phyloP scores from a whole-genome alignment of 2,329 filamentous ascomycete genomes.

The Aspergillus hortae region DNA sequence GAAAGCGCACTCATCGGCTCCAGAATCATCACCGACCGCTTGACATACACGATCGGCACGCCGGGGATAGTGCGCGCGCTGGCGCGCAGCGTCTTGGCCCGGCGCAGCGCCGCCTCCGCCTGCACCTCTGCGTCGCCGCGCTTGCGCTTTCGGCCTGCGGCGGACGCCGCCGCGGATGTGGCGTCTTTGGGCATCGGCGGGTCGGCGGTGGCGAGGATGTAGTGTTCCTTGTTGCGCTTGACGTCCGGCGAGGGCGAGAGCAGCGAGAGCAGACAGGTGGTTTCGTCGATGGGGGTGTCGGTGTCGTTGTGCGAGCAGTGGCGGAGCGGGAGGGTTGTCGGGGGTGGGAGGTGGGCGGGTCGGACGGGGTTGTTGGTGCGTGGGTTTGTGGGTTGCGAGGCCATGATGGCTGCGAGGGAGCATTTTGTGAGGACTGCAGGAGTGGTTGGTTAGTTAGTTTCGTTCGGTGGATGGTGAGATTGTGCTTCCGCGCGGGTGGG shows the following conservation, averaged over 20 bases:
- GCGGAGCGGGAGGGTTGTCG: conserved; percentile 43
- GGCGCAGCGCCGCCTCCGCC: conserved; percentile 28
- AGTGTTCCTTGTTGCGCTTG: conserved; percentile 48
- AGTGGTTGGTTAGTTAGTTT: conserved; percentile 22
- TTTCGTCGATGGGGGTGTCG: conserved; percentile 41
- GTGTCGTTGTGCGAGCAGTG: conserved; percentile 47
- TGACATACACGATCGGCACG: conserved; percentile 50
- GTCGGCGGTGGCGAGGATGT: conserved; percentile 45
- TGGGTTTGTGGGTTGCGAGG: conserved; percentile 34
- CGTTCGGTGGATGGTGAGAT: not conserved
- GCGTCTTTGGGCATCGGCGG: conserved; percentile 25
- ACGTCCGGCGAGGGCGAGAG: conserved; percentile 35
- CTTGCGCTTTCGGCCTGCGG: conserved; percentile 29
- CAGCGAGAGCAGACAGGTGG: conserved; percentile 43
- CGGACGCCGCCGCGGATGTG: conserved; percentile 15
- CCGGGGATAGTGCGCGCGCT: conserved; percentile 43
- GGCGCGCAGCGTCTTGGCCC: conserved; percentile 33
- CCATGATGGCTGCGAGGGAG: conserved; percentile 44
- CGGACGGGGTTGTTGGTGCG: conserved; percentile 38
- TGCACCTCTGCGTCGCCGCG: conserved; percentile 24
- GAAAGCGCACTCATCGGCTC: conserved; percentile 46
- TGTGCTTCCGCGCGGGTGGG: not conserved
- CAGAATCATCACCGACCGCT: conserved; percentile 49
- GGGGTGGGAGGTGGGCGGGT: conserved; percentile 43
- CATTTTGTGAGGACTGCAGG: conserved; percentile 74